Evolutionary conservation across 163 green algal species (phyloP), one percentile per base, ranked within the genome.

Genomic region (Chlamydomonas reinhardtii): DNA sequence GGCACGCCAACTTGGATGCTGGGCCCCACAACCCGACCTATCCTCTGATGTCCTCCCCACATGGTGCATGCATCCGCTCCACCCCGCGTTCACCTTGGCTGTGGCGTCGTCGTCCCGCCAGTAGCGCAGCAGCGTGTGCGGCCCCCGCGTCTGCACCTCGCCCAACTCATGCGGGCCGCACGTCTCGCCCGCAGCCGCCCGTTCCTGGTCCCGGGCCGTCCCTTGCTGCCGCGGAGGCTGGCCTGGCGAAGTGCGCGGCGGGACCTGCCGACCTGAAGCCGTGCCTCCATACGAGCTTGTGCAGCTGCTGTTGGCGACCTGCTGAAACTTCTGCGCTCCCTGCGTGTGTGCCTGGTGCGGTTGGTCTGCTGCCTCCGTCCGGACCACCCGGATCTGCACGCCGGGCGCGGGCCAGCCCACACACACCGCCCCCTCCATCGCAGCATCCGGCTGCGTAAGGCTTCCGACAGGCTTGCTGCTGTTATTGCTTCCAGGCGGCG

Each of bases 61-160:
- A n/a, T n/a, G n/a, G 61, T n/a, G 61, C 22, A 31, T 32, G 8
- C 39, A 48, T 8, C 5, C 39, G 39, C 39, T 8, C 39, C 20
- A 66, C 4, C 25, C 1, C 20, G 19, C 59, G 25, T 82, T 35
- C 43, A 89, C 90, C 90, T 93, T 25, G 2, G 27, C 29, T 11
- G 91, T 93, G 0, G 76, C 89, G 0, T 62, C 35, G 16, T 74
- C 6, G 39, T 90, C 88, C 5, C 31, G 8, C 88, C 88, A 93
- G 85, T 99, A 99, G 25, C 94, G 82, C 35, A 81, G 32, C 95
- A 99, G 96, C 0, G 96, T 65, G 76, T 98, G 94, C 0, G 96
- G 93, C 2, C 97, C 96, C 0, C 91, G 86, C 3, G 92, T 97
- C 25, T 94, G 65, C 35, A 99, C 89, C 86, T 98, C 95, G 2